Conservation (phyloP, 202 grass and related monocot species). For the Carex arenaria region DNA sequence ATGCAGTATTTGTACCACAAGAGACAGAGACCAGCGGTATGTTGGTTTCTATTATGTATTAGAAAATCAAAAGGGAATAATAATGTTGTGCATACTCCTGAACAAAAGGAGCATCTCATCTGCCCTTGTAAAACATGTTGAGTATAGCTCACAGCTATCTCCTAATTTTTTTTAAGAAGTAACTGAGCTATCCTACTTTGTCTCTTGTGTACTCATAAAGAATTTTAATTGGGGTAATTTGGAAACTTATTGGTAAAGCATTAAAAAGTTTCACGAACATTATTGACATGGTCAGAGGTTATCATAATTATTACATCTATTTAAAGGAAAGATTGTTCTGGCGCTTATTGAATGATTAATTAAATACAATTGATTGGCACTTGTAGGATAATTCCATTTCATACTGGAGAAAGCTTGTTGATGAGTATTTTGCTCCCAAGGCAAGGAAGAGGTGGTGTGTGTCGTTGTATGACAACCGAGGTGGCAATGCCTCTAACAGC, state of each 20-base stretch:
- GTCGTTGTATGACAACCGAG: slow-evolving; percentile 83
- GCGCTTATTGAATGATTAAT: slow-evolving; percentile 1
- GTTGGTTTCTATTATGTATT: not conserved
- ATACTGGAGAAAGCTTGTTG: slow-evolving; percentile 93
- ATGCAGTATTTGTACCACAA: slow-evolving; percentile 96
- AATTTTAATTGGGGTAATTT: slow-evolving; percentile 8
- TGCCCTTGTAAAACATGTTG: not conserved
- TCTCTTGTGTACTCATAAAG: not conserved
- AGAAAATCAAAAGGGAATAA: not conserved
- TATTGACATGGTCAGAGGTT: not conserved
- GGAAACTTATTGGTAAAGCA: not conserved
- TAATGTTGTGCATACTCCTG: not conserved
- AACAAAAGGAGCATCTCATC: not conserved
- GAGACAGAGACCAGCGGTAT: slow-evolving; percentile 57
- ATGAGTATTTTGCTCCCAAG: slow-evolving; percentile 78
- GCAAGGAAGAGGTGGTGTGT: slow-evolving; percentile 96
- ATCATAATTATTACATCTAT: not conserved
- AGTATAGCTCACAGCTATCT: not conserved
- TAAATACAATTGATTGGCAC: slow-evolving; percentile 10
- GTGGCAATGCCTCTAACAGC: slow-evolving; percentile 51
- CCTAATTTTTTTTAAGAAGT: not conserved
- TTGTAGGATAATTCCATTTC: slow-evolving; percentile 79
- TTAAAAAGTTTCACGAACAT: not conserved
- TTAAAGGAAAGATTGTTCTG: not conserved
- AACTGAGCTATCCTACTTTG: not conserved